phyloP scores from a whole-genome alignment of 1,284 basidiomycete species.

The Sporisorium iseilematis-ciliati region DNA sequence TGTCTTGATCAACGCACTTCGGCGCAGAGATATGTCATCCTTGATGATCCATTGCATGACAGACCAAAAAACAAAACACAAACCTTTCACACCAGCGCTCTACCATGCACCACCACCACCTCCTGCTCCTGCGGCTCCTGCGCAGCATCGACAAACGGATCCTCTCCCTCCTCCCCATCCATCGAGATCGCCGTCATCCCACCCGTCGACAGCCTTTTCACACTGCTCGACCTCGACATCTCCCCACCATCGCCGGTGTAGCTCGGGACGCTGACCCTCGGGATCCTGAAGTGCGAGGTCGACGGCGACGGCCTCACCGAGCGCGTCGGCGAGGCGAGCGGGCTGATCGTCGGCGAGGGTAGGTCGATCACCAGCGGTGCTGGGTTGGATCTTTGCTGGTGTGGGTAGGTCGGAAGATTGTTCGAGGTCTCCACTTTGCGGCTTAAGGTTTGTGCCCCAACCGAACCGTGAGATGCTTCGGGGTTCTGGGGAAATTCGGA shows the following conservation, averaged over 20 bases:
- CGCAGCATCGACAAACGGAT: conserved; percentile 31
- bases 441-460: too few relatives aligned
- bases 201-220: neutral
- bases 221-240: conserved; percentile 6
- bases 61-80: too few relatives aligned
- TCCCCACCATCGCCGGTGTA: conserved; percentile 8
- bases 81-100: neutral
- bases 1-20: too few relatives aligned
- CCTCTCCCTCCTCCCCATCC: conserved; percentile 15
- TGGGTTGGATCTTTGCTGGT: too few relatives aligned
- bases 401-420: too few relatives aligned
- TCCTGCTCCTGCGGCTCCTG: conserved; percentile 3
- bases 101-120: neutral
- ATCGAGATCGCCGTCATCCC: conserved; percentile 15
- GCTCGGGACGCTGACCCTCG: conserved; percentile 17
- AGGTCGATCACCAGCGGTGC: neutral
- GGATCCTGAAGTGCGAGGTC: conserved; percentile 23
- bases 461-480: neutral
- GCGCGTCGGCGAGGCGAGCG: neutral
- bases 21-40: too few relatives aligned
- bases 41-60: too few relatives aligned
- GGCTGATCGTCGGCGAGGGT: neutral
- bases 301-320: neutral
- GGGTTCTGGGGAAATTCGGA: neutral
- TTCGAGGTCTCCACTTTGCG: too few relatives aligned